Base-by-base conservation (phyloP, 805 yeast genomes). In the Saturnispora silvae region DNA sequence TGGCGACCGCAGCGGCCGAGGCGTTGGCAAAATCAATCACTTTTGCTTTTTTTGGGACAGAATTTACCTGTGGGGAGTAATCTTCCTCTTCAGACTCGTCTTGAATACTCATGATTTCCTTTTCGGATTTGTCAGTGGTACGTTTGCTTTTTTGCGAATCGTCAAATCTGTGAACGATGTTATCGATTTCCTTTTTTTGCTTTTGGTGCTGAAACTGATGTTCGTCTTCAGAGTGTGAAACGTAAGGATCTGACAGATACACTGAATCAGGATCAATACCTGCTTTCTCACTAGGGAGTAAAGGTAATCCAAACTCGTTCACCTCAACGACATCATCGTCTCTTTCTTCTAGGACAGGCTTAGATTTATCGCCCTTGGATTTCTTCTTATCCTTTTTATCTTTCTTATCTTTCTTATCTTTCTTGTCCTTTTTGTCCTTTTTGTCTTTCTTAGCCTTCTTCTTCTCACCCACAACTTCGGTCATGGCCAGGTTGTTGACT, bases 241-340 rank as follows among this genome's bases (percentile, higher is more conserved):
- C 57, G 34, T 64, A 72, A 1, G 72, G 62, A 23, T 46, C 46
- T 1, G 53, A 40, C 33, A 46, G 40, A 39, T 56, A 63, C 36
- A 61, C 61, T 37, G 62, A 62, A 40, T 65, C 66, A 38, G 61
- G 57, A 3, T 63, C 61, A 4, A 57, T 95, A 61, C 98, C 99
- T 35, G 96, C 98, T 37, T 86, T 78, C 58, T 92, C 98, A 2
- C 97, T 92, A 4, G 47, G 35, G 1, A 34, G 28, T n/a, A 27
- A 22, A 6, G 41, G 35, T 13, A 38, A 20, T 9, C 35, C 38
- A 34, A 34, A n/a, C n/a, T 6, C 30, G 14, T 23, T 38, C 25
- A 15, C 25, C 24, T 26, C 18, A 10, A 29, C 28, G 4, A 28
- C 26, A 4, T 34, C 26, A 4, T 37, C 28, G 11, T 37, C 19